Conservation (phyloP, 495 filamentous ascomycete genomes). For the Penicillium goetzii region DNA sequence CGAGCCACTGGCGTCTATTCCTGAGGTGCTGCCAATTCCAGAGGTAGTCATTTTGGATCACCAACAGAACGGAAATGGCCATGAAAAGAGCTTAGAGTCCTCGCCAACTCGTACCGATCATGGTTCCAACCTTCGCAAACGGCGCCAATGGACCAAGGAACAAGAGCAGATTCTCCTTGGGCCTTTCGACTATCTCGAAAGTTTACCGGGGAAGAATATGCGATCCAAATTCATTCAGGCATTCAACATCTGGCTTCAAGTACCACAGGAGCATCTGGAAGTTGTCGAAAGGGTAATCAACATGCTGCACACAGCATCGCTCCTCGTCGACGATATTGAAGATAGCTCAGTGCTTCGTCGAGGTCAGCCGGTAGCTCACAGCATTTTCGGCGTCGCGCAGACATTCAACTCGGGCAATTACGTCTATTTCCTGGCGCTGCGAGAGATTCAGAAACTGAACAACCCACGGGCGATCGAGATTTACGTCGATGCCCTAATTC, state of each 20-base stretch:
- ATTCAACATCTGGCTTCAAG: slow-evolving; percentile 14
- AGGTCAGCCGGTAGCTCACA: slow-evolving; percentile 1
- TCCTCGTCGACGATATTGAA: slow-evolving; percentile 7
- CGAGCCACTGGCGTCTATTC: neutral
- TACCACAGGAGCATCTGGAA: neutral
- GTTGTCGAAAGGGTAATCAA: neutral
- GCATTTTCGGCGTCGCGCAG: slow-evolving; percentile 7
- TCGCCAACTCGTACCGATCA: neutral
- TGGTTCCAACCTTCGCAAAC: neutral
- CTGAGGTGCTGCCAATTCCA: neutral
- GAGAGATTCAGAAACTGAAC: slow-evolving; percentile 6
- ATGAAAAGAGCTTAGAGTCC: neutral
- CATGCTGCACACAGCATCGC: neutral
- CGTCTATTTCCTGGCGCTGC: slow-evolving; percentile 1
- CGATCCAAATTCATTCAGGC: slow-evolving; percentile 11
- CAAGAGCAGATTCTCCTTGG: neutral
- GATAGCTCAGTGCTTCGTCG: neutral
- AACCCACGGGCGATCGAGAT: neutral
- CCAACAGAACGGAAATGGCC: neutral
- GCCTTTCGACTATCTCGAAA: slow-evolving; percentile 14
- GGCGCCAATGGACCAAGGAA: neutral
- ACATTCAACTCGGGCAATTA: slow-evolving; percentile 5
- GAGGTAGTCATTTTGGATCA: neutral
- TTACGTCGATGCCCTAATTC: neutral
- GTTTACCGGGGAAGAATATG: slow-evolving; percentile 12